Base-by-base conservation (phyloP, 176 grass and related monocot species). In the Chloris gayana region DNA sequence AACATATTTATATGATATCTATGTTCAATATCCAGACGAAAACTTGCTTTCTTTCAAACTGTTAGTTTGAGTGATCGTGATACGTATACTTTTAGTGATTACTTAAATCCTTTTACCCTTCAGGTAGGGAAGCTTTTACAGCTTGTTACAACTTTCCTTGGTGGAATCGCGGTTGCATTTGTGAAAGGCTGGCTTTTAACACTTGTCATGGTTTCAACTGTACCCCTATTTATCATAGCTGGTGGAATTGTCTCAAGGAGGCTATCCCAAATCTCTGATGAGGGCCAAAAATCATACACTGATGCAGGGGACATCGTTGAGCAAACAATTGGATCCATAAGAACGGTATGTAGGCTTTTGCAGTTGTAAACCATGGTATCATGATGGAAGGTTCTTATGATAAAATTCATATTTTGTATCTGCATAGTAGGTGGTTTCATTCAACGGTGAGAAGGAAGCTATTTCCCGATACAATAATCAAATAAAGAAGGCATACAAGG, bases 151-250 rank as follows among this genome's bases (percentile, higher is more conserved):
- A 78, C 69, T 30, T 86, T 86, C 59, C 15, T 80, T 64, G 84
- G 70, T 17, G 84, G 68, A 18, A 53, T 86, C 27, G 26, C 51
- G 21, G 58, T 86, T 26, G 84, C 54, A 39, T 80, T 86, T 7
- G 5, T 80, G 10, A 73, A 69, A 64, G 84, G 70, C 11, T 86
- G 76, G 84, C 76, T 73, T 51, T 57, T 86, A 66, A 73, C 76
- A 41, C 76, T 86, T 63, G 75, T 86, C 72, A 80, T 72, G 53
- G 11, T 80, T 67, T 56, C 84, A 24, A 29, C 14, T 65, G 60
- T 80, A 41, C 84, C 84, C 3, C 70, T 30, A 22, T 71, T 86
- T 31, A 50, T 62, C 14, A 2, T 56, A 53, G 33, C 76, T 56
- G 84, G 44, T 66, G 76, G 32, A 64, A 5, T 47, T 19, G 69